A percentile compares a stretch with the other conserved stretches of the same genome.
Conservation (phyloP, 2,329 filamentous ascomycete species). For the Sclerotiophoma versabilis region DNA sequence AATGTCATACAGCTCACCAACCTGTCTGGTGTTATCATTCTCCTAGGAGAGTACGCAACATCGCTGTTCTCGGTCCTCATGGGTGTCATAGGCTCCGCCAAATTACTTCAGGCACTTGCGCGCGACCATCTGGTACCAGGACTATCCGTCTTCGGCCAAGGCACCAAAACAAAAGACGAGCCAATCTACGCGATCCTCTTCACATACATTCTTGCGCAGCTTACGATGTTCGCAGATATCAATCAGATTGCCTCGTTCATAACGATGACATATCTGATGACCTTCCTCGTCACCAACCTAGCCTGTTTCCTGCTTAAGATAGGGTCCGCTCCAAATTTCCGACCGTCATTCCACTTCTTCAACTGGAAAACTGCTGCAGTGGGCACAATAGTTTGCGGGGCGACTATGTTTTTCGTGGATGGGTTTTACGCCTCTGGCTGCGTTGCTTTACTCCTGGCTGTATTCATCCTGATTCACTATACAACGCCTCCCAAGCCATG, state of each 20-base stretch:
- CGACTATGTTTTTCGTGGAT: conserved; percentile 90
- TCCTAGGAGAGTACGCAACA: conserved; percentile 82
- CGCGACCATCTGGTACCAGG: conserved; percentile 81
- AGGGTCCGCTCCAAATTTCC: conserved; percentile 86
- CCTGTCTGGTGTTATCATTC: conserved; percentile 73
- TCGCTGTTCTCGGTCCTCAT: conserved; percentile 86
- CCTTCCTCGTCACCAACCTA: conserved; percentile 86
- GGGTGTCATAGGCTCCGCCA: conserved; percentile 85
- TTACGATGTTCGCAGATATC: conserved; percentile 82
- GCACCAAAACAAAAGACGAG: conserved; percentile 74
- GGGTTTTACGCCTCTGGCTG: conserved; percentile 79
- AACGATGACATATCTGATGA: conserved; percentile 92
- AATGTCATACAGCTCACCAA: conserved; percentile 86
- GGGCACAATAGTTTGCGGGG: conserved; percentile 77
- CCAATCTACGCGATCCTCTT: conserved; percentile 78
- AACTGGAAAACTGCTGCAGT: conserved; percentile 81
- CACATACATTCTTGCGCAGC: conserved; percentile 77
- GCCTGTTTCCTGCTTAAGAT: conserved; percentile 88
- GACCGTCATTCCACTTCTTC: conserved; percentile 88
- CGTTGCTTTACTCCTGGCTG: conserved; percentile 73
- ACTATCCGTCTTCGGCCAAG: conserved; percentile 74
- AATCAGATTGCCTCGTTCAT: conserved; percentile 90
- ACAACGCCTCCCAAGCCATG: conserved; percentile 84
- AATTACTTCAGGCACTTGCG: conserved; percentile 82
- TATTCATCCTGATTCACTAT: conserved; percentile 87